These are phyloP conservation scores for Euphrasia confusa DNA, from an alignment of 257 asterid genomes.

Conservation along the genomic window DNA sequence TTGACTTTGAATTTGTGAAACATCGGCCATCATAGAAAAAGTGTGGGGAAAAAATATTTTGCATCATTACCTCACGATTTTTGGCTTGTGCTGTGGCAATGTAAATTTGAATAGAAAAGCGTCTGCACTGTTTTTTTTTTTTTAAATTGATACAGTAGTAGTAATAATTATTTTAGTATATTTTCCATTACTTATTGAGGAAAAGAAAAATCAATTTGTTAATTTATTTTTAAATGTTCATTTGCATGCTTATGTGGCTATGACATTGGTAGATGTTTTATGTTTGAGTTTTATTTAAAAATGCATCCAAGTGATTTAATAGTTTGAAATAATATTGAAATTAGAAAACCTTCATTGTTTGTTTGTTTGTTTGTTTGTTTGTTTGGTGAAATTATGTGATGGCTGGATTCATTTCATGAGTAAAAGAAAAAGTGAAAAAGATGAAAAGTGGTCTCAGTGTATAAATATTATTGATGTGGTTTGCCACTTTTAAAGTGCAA, in stretches of 20 bases:
- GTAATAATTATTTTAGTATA: no score
- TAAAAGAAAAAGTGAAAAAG: constrained; percentile 11
- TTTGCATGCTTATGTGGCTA: no score
- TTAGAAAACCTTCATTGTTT: not conserved
- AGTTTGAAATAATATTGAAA: no score
- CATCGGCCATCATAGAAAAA: not conserved
- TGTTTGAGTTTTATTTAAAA: not conserved
- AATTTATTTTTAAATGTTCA: no score
- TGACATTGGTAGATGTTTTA: no score
- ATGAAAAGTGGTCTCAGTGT: constrained; percentile 24
- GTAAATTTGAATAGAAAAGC: not conserved
- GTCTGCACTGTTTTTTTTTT: not conserved
- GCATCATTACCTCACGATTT: not conserved
- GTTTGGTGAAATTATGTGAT: constrained; percentile 5
- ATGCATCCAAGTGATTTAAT: no score
- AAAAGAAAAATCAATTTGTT: no score
- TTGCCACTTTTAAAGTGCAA: constrained; percentile 33
- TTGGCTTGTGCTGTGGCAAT: no score
- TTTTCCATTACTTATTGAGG: no score
- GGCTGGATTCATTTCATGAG: constrained; percentile 5
- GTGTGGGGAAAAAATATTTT: not conserved
- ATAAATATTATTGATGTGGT: constrained; percentile 28
- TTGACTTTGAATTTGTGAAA: constrained; percentile 7
- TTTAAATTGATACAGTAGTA: no score
- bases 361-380: not conserved